Evolutionary conservation across 805 yeast species (phyloP).

Genomic region (Wickerhamomyces pijperi): DNA sequence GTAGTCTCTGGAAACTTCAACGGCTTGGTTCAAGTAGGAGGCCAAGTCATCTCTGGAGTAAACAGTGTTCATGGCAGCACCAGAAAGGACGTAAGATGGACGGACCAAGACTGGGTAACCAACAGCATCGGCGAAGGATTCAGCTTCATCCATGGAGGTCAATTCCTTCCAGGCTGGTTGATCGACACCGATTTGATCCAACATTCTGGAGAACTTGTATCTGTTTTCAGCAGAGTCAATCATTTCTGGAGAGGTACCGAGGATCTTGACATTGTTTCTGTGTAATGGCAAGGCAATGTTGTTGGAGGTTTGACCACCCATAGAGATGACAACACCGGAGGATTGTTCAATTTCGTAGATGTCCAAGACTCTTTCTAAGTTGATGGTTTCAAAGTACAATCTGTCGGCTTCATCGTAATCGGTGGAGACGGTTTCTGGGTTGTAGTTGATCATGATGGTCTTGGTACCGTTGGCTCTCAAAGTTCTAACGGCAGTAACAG

Average conservation of each 20-base stretch:
- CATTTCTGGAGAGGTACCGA: slow-evolving; percentile 98
- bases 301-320: slow-evolving; percentile 99
- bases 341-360: slow-evolving; percentile 88
- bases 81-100: slow-evolving; percentile 94
- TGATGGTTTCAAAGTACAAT: slow-evolving; percentile 89
- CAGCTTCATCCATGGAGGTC: slow-evolving; percentile 88
- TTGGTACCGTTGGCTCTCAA: slow-evolving; percentile 76
- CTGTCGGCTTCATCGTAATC: slow-evolving; percentile 98
- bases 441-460: slow-evolving; percentile 95
- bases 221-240: slow-evolving; percentile 97
- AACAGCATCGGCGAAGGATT: slow-evolving; percentile 80
- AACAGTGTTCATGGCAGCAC: slow-evolving; percentile 98
- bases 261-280: slow-evolving; percentile 87
- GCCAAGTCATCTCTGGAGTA: slow-evolving; percentile 83
- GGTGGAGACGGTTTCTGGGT: slow-evolving; percentile 98
- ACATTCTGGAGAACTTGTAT: slow-evolving; percentile 94
- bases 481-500: slow-evolving; percentile 92
- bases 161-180: slow-evolving; percentile 99
- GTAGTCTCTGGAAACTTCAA: slow-evolving; percentile 93
- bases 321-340: slow-evolving; percentile 85
- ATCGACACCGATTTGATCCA: slow-evolving; percentile 92
- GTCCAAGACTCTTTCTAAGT: slow-evolving; percentile 87
- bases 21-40: slow-evolving; percentile 84
- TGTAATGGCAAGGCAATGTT: slow-evolving; percentile 88
- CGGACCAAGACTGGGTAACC: slow-evolving; percentile 93